phyloP scores from a whole-genome alignment of 1,284 basidiomycete genomes.

The Trichosporon ovoides region DNA sequence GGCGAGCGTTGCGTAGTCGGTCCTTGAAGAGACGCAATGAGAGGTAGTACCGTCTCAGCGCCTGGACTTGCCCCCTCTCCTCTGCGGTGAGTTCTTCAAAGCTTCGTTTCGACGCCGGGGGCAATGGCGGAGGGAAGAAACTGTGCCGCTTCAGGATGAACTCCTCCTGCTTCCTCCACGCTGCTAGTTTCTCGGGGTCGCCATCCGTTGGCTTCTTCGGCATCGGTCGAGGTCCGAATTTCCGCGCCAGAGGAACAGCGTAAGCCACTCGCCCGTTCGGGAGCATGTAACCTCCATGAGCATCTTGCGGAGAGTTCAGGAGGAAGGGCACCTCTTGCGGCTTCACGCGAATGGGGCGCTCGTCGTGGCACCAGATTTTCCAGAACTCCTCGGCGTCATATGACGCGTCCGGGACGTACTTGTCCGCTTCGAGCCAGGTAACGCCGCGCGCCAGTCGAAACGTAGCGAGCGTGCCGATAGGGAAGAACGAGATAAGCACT shows the following conservation, averaged over 20 bases:
- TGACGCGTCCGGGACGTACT: constrained; percentile 24
- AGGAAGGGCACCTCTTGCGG: constrained; percentile 20
- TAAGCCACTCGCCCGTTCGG: constrained; percentile 34
- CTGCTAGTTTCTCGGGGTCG: not conserved
- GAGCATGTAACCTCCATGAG: constrained; percentile 20
- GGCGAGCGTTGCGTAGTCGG: constrained; percentile 53
- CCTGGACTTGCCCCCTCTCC: constrained; percentile 55
- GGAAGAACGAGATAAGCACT: constrained; percentile 46
- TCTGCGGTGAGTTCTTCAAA: constrained; percentile 34
- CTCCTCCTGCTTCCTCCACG: constrained; percentile 6
- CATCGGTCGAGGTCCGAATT: constrained; percentile 8
- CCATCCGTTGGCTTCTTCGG: no score
- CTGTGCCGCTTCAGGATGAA: constrained; percentile 8
- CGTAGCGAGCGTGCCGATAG: constrained; percentile 37
- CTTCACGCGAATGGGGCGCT: constrained; percentile 25
- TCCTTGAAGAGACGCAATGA: constrained; percentile 49
- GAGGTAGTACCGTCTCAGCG: constrained; percentile 41
- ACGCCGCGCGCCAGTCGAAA: constrained; percentile 26
- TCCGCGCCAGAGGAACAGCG: constrained; percentile 17
- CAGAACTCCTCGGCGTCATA: constrained; percentile 40
- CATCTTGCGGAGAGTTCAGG: constrained; percentile 16
- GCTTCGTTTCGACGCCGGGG: constrained; percentile 28
- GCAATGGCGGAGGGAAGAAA: constrained; percentile 35
- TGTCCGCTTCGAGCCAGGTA: constrained; percentile 27
- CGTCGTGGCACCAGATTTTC: constrained; percentile 45